These are phyloP conservation scores for Sistotremastrum suecicum DNA, from an alignment of 768 basidiomycete genomes.

Conservation along the genomic window DNA sequence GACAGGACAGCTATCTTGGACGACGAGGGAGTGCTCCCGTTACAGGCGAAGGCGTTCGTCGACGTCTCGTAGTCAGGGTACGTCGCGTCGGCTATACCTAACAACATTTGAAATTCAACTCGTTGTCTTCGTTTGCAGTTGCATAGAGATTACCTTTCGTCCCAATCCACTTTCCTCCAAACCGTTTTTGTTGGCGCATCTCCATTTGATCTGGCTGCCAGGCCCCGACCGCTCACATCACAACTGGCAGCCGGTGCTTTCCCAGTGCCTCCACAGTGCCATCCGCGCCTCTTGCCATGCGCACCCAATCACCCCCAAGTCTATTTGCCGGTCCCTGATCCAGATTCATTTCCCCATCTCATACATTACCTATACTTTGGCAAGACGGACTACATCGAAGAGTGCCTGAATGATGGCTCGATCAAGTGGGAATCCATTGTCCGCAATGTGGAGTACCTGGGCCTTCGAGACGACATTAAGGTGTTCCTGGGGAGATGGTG, in stretches of 20 bases:
- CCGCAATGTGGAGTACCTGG: slow-evolving; percentile 81
- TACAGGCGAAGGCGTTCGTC: too few species aligned
- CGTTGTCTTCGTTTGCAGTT: slow-evolving; percentile 29
- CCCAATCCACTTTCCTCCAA: slow-evolving; percentile 63
- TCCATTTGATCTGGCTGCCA: slow-evolving; percentile 36
- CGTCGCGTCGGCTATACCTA: slow-evolving; percentile 9
- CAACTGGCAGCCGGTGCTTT: slow-evolving; percentile 7
- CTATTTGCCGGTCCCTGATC: slow-evolving; percentile 64
- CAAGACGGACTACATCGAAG: slow-evolving; percentile 45
- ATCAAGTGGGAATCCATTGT: slow-evolving; percentile 81
- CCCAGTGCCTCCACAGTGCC: slow-evolving; percentile 30
- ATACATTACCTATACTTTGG: slow-evolving; percentile 81
- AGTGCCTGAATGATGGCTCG: slow-evolving; percentile 45
- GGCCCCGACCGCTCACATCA: slow-evolving; percentile 9
- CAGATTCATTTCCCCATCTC: slow-evolving; percentile 54
- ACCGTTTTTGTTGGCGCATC: slow-evolving; percentile 57
- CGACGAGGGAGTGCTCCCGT: too few species aligned
- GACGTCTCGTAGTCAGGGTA: slow-evolving; percentile 46
- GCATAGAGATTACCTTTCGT: slow-evolving; percentile 70
- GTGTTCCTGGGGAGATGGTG: slow-evolving; percentile 68
- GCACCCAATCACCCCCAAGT: slow-evolving; percentile 53
- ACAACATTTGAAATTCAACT: not conserved
- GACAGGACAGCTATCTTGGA: too few species aligned
- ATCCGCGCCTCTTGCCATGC: slow-evolving; percentile 58
- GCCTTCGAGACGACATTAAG: slow-evolving; percentile 62